Base-by-base conservation (phyloP, 305 asterid species). In the Euphrasia arctica region DNA sequence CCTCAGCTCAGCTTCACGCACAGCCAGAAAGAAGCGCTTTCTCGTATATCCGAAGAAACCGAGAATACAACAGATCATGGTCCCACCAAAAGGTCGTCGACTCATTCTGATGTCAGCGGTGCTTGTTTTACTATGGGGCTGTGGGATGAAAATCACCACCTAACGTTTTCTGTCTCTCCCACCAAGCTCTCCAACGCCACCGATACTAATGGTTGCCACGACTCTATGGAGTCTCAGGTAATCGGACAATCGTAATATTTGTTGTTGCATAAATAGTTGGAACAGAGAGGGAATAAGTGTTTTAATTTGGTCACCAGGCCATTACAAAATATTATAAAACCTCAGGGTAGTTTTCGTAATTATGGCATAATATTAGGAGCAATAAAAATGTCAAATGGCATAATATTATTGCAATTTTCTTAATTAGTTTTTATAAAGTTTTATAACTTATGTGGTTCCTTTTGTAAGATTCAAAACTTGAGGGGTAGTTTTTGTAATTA, bases 1-100 rank as follows among this genome's bases (percentile, higher is more conserved):
- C 82, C 96, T 31, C 95, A 85, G 77, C 83, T 79, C 13, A 91
- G 90, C 69, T 86, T 86, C 78, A 80, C 83, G 1, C 31, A 7
- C 72, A 83, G 48, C 83, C 12, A 45, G 6, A 58, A 83, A 69
- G 82, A 79, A 68, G 12, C 79, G 8, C 91, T 88, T 55, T 81
- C 96, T 61, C 90, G 84, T 0, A 85, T 89, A 58, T 70, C 85
- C 9, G 93, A 86, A 79, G 93, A 81, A 68, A 63, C 62, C 15
- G 81, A 84, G 63, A 70, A 67, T 42, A 62, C 48, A 28, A 80
- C 8, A 2, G 62, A 69, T 65, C 72, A 25, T 25, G 13, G 27
- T 10, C 22, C 10, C 9, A 18, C 9, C 4, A 9, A 76, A 50
- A 85, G 81, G 52, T 28, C 75, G 14, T 78, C 73, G 41, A 67